These are phyloP conservation scores for Acanthamoeba culbertsoni DNA, from an alignment of 208 protist genomes.

Conservation along the genomic window DNA sequence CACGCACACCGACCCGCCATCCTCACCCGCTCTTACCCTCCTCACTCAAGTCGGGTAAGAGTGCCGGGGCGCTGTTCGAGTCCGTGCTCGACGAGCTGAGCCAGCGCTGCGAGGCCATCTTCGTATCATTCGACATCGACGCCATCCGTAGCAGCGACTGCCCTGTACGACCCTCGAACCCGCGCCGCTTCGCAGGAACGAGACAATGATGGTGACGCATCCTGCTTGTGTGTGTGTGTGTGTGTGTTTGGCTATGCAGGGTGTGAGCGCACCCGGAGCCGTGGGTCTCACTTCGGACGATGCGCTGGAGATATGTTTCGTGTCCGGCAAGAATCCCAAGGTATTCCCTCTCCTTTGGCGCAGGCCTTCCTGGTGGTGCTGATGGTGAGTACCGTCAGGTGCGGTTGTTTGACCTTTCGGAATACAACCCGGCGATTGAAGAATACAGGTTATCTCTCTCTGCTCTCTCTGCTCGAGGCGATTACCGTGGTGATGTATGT, in stretches of 20 bases:
- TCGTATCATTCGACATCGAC: constrained; percentile 87
- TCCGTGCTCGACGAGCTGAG: constrained; percentile 61
- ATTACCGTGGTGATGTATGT: not conserved
- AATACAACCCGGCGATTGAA: constrained; percentile 83
- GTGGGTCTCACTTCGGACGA: constrained; percentile 80
- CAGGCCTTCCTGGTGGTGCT: not conserved
- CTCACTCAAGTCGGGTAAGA: not conserved
- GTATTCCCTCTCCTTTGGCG: constrained; percentile 37
- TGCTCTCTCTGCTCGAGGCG: not conserved
- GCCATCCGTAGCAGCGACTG: constrained; percentile 71
- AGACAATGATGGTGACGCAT: too few species aligned
- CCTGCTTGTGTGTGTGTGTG: too few species aligned
- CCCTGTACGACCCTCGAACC: too few species aligned
- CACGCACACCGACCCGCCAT: not conserved
- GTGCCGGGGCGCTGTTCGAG: not conserved
- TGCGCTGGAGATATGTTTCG: constrained; percentile 81
- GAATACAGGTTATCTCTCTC: constrained; percentile 54
- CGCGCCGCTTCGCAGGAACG: too few species aligned
- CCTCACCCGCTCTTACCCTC: not conserved
- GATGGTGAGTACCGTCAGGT: constrained; percentile 6
- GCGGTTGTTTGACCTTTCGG: constrained; percentile 81
- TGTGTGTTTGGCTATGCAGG: too few species aligned
- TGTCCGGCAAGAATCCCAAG: constrained; percentile 72
- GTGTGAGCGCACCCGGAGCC: constrained; percentile 79
- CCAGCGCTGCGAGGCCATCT: constrained; percentile 75